Percentiles rank a stretch among this genome's conserved stretches.
phyloP scores from a whole-genome alignment of 495 filamentous ascomycete genomes.

The Neurospora sp. region DNA sequence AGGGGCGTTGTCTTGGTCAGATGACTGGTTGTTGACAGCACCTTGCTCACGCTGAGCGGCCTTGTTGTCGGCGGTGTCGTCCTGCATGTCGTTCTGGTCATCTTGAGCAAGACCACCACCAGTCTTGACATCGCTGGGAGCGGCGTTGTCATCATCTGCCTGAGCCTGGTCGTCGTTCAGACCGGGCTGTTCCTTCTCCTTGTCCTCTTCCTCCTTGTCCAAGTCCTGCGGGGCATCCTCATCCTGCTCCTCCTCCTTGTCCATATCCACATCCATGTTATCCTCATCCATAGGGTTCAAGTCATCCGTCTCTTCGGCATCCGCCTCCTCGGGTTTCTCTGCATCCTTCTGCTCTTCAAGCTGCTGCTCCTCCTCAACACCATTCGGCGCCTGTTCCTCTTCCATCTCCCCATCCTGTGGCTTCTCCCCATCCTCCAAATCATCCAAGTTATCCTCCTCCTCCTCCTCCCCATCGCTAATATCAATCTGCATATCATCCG shows the following conservation, averaged over 20 bases:
- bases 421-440: constrained; percentile 33
- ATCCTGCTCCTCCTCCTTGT: constrained; percentile 24
- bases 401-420: constrained; percentile 14
- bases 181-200: constrained; percentile 22
- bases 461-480: constrained; percentile 39
- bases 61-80: constrained; percentile 32
- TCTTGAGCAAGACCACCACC: constrained; percentile 49
- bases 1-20: constrained; percentile 40
- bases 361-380: constrained; percentile 15
- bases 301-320: constrained; percentile 23
- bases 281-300: constrained; percentile 23
- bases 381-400: constrained; percentile 6
- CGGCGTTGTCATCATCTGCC: constrained; percentile 52
- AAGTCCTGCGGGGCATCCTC: constrained; percentile 21
- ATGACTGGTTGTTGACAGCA: constrained; percentile 35
- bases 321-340: constrained; percentile 16
- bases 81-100: constrained; percentile 31
- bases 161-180: constrained; percentile 35
- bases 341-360: constrained; percentile 39
- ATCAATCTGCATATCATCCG: constrained; percentile 68
- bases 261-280: constrained; percentile 29
- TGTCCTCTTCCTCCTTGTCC: constrained; percentile 17
- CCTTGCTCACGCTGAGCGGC: constrained; percentile 39
- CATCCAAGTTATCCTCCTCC: constrained; percentile 47
- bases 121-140: constrained; percentile 54